Evolutionary conservation across 768 basidiomycete genomes (phyloP), one percentile per base, ranked within the genome.

Genomic region (Suillus hirtellus): DNA sequence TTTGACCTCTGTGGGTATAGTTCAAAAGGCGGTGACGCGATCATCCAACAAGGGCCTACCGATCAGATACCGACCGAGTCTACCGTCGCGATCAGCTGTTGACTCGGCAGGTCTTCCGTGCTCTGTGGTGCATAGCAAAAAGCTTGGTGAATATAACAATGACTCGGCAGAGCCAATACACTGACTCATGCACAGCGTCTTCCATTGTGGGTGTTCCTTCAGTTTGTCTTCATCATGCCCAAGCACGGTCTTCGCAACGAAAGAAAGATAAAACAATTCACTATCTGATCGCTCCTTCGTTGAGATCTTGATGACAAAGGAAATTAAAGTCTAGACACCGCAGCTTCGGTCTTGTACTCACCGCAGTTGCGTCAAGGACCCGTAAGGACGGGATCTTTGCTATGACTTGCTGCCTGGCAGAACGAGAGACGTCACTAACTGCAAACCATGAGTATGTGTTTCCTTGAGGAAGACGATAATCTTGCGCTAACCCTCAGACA

Each of bases 221-320:
- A 70, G 64, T 59, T 81, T 81, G 49, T 80, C 81, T 21, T 82
- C 77, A 43, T 82, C 77, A 44, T 65, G 60, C 12, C 71, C 69
- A 46, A 78, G 76, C 35, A 79, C 80, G 46, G 83, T 73, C 53
- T 81, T 82, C 60, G 80, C 79, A 65, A 93, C 77, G 65, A 81
- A 79, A 12, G 90, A 89, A 56, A 95, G 80, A 75, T 95, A 96
- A 71, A 91, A 91, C 31, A 93, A 72, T 74, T 96, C 94, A 56
- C 87, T 85, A 69, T 96, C 94, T n/a, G 76, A 78, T 46, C 94
- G 82, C 72, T 95, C 92, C 66, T 82, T 86, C 10, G 72, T 66
- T 10, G 88, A 84, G 52, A 95, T 84, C 92, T 95, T 66, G 65
- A 60, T n/a, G 34, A 11, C 19, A 54, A 37, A 34, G 31, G 43